Conservation (phyloP, 1,139 yeast genomes). For the Hansenula sp. region DNA sequence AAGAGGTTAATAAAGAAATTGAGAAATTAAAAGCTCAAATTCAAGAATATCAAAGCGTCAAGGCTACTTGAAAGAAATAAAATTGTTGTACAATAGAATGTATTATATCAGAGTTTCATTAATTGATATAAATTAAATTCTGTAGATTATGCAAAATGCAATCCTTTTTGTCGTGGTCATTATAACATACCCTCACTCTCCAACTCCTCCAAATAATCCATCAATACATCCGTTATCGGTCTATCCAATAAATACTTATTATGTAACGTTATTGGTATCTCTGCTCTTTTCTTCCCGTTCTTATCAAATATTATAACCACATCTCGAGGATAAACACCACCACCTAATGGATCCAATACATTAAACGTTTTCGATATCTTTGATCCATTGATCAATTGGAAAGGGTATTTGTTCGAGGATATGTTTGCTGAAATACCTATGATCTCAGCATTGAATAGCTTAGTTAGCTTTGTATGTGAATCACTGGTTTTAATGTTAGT, state of each 20-base stretch:
- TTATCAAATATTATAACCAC: slow-evolving; percentile 30
- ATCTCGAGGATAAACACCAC: slow-evolving; percentile 42
- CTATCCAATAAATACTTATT: slow-evolving; percentile 18
- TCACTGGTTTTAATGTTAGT: background rate
- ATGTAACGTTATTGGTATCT: slow-evolving; percentile 13
- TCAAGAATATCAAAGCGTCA: slow-evolving; percentile 40
- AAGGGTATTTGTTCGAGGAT: slow-evolving; percentile 7
- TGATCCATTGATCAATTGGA: slow-evolving; percentile 17
- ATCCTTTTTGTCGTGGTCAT: too few relatives aligned
- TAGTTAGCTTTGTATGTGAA: slow-evolving; percentile 2
- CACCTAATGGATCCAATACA: slow-evolving; percentile 41
- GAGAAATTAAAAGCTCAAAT: slow-evolving; percentile 48
- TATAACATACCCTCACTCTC: slow-evolving; percentile 4
- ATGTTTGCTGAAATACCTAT: slow-evolving; percentile 18
- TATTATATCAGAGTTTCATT: too few relatives aligned
- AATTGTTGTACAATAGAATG: too few relatives aligned
- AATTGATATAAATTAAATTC: too few relatives aligned
- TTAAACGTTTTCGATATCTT: slow-evolving; percentile 25
- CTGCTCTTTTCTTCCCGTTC: slow-evolving; percentile 17
- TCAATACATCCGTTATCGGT: slow-evolving; percentile 21
- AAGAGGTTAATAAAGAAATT: slow-evolving; percentile 55
- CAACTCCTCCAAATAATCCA: slow-evolving; percentile 23
- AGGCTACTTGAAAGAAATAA: too few relatives aligned
- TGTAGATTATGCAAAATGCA: too few relatives aligned
- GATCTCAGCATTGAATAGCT: slow-evolving; percentile 9